phyloP scores from a whole-genome alignment of 1,284 basidiomycete species.

The Cryptococcus deneoformans region DNA sequence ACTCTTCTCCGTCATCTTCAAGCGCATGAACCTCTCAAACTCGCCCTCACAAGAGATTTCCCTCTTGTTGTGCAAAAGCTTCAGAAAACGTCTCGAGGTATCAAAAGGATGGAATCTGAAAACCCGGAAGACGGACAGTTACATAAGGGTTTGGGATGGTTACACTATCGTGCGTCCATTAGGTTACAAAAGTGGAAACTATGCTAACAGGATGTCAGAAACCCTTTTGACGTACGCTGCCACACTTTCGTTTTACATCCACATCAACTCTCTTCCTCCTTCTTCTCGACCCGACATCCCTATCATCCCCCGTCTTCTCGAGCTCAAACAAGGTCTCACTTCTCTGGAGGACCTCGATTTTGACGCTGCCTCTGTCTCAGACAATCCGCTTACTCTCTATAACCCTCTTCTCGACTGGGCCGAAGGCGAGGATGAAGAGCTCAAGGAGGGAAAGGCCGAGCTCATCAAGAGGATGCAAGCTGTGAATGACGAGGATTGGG shows the following conservation, averaged over 20 bases:
- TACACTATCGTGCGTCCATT: conserved; percentile 47
- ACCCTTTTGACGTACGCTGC: conserved; percentile 85
- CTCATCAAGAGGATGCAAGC: conserved; percentile 32
- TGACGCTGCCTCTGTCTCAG: conserved; percentile 53
- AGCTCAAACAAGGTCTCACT: conserved; percentile 77
- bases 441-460: conserved; percentile 27
- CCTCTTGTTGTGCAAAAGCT: conserved; percentile 51
- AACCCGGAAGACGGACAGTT: conserved; percentile 29
- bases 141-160: conserved; percentile 49
- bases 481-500: conserved; percentile 12
- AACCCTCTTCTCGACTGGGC: conserved; percentile 6
- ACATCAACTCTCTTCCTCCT: conserved; percentile 71
- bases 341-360: conserved; percentile 82
- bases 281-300: conserved; percentile 62
- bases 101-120: conserved; percentile 35
- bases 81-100: conserved; percentile 44
- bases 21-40: conserved; percentile 71
- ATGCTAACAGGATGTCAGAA: conserved; percentile 56
- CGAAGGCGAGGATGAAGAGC: conserved; percentile 37
- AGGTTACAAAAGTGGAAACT: background rate
- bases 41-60: conserved; percentile 56
- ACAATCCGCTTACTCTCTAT: conserved; percentile 47
- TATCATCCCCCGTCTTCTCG: conserved; percentile 74
- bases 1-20: conserved; percentile 70
- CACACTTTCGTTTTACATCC: conserved; percentile 88